Percentiles rank a stretch among this genome's conserved stretches.
phyloP scores from a whole-genome alignment of 2,329 filamentous ascomycete species.

The Colletotrichum chlorophyti region DNA sequence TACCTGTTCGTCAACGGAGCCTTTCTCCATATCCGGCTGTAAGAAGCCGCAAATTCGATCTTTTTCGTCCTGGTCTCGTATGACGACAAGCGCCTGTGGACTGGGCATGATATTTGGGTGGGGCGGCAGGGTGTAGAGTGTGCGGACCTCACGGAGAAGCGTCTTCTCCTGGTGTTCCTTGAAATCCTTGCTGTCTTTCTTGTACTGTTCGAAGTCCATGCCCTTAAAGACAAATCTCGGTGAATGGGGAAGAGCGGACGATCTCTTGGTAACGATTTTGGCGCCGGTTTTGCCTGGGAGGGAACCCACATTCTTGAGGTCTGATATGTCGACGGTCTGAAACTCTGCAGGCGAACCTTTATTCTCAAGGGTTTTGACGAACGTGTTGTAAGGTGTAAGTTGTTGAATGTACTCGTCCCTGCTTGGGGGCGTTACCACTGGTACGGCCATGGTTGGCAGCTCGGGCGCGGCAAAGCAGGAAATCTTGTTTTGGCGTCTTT shows the following conservation, averaged over 20 bases:
- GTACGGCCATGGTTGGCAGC: background rate
- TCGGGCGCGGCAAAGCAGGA: too few relatives aligned
- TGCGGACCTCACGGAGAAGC: conserved; percentile 29
- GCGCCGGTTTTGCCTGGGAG: conserved; percentile 29
- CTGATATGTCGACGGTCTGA: conserved; percentile 11
- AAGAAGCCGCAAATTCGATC: conserved; percentile 30
- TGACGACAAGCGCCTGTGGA: conserved; percentile 21
- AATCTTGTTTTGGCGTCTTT: background rate
- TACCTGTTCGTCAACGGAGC: conserved; percentile 28
- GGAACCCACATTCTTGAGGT: conserved; percentile 5
- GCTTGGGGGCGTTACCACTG: background rate
- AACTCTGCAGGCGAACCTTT: background rate
- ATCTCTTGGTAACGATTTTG: conserved; percentile 5
- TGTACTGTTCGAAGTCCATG: conserved; percentile 21
- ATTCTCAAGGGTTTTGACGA: background rate
- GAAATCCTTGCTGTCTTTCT: conserved; percentile 4
- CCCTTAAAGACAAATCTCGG: conserved; percentile 30
- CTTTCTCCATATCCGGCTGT: conserved; percentile 23
- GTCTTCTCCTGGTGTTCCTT: conserved; percentile 21
- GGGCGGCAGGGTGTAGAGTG: conserved; percentile 23
- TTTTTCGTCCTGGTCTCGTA: background rate
- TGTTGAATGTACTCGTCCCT: conserved; percentile 20
- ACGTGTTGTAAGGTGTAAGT: conserved; percentile 12
- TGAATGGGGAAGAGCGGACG: background rate
- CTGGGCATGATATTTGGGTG: conserved; percentile 32